phyloP scores from a whole-genome alignment of 108 stramenopile species.

The Fistulifera pelliculosa region DNA sequence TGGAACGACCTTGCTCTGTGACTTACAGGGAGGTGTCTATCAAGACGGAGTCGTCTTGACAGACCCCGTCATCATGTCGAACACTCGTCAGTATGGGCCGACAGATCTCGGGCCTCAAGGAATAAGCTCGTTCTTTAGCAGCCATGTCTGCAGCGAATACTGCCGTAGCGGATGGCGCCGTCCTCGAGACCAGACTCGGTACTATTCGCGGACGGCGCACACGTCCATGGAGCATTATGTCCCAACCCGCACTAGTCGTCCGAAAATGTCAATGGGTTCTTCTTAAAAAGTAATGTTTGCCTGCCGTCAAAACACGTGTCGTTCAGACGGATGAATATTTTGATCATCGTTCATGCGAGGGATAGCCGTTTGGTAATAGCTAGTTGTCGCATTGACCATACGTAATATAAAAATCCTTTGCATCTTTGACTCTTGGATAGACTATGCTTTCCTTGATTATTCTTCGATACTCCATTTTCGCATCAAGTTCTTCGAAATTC shows the following conservation, averaged over 20 bases:
- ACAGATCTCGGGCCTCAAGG: slow-evolving; percentile 35
- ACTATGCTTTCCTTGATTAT: too few relatives aligned
- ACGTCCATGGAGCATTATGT: slow-evolving; percentile 18
- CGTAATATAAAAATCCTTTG: too few relatives aligned
- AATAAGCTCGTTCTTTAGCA: slow-evolving; percentile 29
- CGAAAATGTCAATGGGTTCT: slow-evolving; percentile 2
- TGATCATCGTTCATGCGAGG: too few relatives aligned
- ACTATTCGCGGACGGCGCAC: slow-evolving; percentile 5
- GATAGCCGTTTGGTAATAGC: too few relatives aligned
- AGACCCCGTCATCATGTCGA: slow-evolving; percentile 40
- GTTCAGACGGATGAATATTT: too few relatives aligned
- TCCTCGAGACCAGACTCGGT: slow-evolving; percentile 16
- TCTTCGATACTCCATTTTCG: too few relatives aligned
- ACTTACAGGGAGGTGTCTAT: slow-evolving; percentile 46
- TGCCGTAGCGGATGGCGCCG: slow-evolving; percentile 25
- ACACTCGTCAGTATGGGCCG: slow-evolving; percentile 14
- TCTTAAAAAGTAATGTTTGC: too few relatives aligned
- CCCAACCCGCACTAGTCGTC: slow-evolving; percentile 5
- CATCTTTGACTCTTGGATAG: too few relatives aligned
- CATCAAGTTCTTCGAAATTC: too few relatives aligned
- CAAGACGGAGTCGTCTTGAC: slow-evolving; percentile 25
- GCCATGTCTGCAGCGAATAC: slow-evolving; percentile 40
- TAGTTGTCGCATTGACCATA: too few relatives aligned
- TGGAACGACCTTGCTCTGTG: slow-evolving; percentile 33
- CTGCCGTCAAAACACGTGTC: too few relatives aligned